phyloP scores from a whole-genome alignment of 768 basidiomycete species.

The Phaffia australis region DNA sequence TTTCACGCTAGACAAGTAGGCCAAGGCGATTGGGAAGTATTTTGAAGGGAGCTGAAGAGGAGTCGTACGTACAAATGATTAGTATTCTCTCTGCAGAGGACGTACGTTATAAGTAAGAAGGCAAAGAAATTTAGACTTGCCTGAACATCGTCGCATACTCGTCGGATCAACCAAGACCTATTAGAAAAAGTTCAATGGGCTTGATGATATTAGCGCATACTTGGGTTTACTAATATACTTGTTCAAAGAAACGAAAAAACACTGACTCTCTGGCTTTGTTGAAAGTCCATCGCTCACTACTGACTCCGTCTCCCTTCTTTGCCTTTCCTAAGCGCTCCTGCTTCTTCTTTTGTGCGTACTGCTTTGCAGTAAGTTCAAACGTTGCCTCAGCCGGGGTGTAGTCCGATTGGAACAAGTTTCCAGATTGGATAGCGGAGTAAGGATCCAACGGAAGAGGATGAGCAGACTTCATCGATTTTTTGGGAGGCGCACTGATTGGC shows the following conservation, averaged over 20 bases:
- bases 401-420: constrained; percentile 16
- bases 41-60: constrained; percentile 1
- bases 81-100: not conserved
- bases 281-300: constrained; percentile 20
- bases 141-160: constrained; percentile 12
- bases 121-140: not conserved
- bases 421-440: constrained; percentile 8
- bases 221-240: too few species aligned
- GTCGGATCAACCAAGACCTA: constrained; percentile 6
- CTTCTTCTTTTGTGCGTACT: constrained; percentile 22
- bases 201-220: too few species aligned
- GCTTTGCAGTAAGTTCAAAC: constrained; percentile 20
- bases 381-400: constrained; percentile 11
- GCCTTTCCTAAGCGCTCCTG: constrained; percentile 7
- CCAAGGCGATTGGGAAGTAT: constrained; percentile 14
- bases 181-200: too few species aligned
- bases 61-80: not conserved
- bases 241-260: too few species aligned
- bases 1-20: constrained; percentile 15
- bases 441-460: constrained; percentile 16
- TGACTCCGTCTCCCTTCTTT: constrained; percentile 19
- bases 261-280: constrained; percentile 17
- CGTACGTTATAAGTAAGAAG: too few species aligned
- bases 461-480: constrained; percentile 15
- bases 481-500: not conserved